Percentiles rank a stretch among this genome's conserved stretches.
These are phyloP conservation scores for Taphrina wiesneri DNA, from an alignment of 1,139 yeast species.

Conservation along the genomic window DNA sequence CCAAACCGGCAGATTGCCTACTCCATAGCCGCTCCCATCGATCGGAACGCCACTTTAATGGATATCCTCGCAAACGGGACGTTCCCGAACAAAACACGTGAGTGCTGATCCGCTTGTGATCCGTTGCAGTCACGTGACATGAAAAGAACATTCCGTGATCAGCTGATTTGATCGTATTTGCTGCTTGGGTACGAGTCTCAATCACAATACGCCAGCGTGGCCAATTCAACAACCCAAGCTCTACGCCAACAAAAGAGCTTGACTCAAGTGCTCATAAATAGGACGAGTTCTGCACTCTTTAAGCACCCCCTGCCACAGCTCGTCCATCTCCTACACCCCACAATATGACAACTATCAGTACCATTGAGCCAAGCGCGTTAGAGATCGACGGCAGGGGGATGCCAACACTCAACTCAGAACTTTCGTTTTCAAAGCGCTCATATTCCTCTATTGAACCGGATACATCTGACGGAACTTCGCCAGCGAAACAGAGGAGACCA, in stretches of 20 bases:
- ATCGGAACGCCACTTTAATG: not conserved
- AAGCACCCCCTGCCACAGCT: not conserved
- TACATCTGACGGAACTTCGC: not conserved
- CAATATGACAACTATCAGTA: not conserved
- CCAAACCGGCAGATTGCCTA: not conserved
- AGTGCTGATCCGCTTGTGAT: not conserved
- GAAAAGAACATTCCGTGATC: not conserved
- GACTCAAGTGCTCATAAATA: not conserved
- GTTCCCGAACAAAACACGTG: not conserved
- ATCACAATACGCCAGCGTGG: conserved; percentile 10
- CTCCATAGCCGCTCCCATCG: not conserved
- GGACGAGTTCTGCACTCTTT: not conserved
- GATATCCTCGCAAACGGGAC: no score
- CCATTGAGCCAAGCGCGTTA: not conserved
- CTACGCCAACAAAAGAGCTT: not conserved
- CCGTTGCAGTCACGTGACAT: not conserved
- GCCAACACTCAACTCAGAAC: not conserved
- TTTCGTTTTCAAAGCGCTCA: not conserved
- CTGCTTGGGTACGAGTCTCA: not conserved
- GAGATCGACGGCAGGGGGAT: conserved; percentile 6
- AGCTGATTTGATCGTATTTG: not conserved
- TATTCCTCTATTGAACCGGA: not conserved
- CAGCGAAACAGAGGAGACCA: conserved; percentile 53
- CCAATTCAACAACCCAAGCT: not conserved
- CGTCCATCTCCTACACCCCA: not conserved